These are phyloP conservation scores for Houttuynia cordata DNA, from an alignment of 164 flowering plant genomes.

Conservation along the genomic window DNA sequence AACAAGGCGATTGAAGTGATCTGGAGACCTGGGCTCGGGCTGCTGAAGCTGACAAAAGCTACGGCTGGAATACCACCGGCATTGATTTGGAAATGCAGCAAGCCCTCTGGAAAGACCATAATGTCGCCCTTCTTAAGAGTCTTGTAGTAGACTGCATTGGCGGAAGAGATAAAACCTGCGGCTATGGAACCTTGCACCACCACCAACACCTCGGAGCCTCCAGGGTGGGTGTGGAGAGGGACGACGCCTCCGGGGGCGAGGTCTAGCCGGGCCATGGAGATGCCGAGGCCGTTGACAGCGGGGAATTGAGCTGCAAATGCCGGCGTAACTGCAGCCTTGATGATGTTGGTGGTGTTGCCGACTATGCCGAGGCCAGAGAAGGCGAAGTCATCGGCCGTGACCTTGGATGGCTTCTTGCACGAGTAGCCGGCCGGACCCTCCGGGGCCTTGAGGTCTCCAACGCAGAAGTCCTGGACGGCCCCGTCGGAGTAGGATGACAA, in stretches of 20 bases:
- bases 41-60: slow-evolving; percentile 44
- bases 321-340: slow-evolving; percentile 63
- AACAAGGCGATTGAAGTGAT: slow-evolving; percentile 37
- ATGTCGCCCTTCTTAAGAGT: slow-evolving; percentile 38
- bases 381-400: slow-evolving; percentile 51
- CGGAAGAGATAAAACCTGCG: slow-evolving; percentile 42
- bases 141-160: slow-evolving; percentile 28
- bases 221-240: slow-evolving; percentile 68
- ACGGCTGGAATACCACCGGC: slow-evolving; percentile 21
- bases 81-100: slow-evolving; percentile 55
- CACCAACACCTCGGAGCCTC: slow-evolving; percentile 28
- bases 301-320: slow-evolving; percentile 59
- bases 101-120: slow-evolving; percentile 55
- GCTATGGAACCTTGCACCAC: slow-evolving; percentile 30
- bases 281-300: slow-evolving; percentile 64
- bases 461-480: slow-evolving; percentile 53
- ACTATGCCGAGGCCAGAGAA: slow-evolving; percentile 40
- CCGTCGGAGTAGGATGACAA: slow-evolving; percentile 21
- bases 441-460: slow-evolving; percentile 41
- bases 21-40: slow-evolving; percentile 56
- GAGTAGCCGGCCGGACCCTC: slow-evolving; percentile 54
- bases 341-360: slow-evolving; percentile 65
- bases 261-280: slow-evolving; percentile 64
- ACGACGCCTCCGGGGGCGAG: slow-evolving; percentile 53
- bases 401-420: slow-evolving; percentile 40